Evolutionary conservation across 2,329 filamentous ascomycete species (phyloP), one percentile per base, ranked within the genome.

Genomic region (Penicillium oxalicum): DNA sequence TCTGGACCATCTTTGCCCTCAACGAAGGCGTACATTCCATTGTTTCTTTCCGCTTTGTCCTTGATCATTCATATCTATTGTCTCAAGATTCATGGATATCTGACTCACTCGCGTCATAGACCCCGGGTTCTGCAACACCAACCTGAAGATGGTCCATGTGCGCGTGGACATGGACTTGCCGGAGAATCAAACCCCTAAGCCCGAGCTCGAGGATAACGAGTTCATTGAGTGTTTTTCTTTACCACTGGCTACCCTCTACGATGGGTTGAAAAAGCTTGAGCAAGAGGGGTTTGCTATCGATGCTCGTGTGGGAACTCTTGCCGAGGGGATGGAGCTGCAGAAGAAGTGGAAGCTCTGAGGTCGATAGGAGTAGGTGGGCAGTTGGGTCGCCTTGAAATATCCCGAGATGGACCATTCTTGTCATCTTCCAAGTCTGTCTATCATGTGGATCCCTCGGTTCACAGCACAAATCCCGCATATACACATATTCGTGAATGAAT

Each of bases 201-300:
- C 87, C 0, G 72, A 86, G 62, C 74, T 91, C 5, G 87, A 91
- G 63, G 87, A 90, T 26, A 84, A 82, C 54, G 87, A 91, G 69
- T 91, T 90, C 63, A 91, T 91, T 61, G 86, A 91, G 65, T 83
- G 84, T 32, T 91, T 91, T 60, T 80, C 79, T 7, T 76, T 88
- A 6, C 83, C 82, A 5, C 63, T 91, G 38, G 72, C 69, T 18
- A 72, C 77, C 11, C 67, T 91, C 35, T 89, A 84, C 72, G 76
- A 76, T 0, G 82, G 86, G 62, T 83, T 83, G 62, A 81, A 81
- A 64, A 77, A 67, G 54, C 73, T 90, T 1, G 86, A 90, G 62
- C 71, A 72, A 2, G 74, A 88, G 54, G 88, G 88, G 0, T 90
- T 80, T 66, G 87, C 85, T 1, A 87, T 93, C 56, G 88, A 93